Conservation (phyloP, 495 filamentous ascomycete species). For the Tuber microsphaerosporum region DNA sequence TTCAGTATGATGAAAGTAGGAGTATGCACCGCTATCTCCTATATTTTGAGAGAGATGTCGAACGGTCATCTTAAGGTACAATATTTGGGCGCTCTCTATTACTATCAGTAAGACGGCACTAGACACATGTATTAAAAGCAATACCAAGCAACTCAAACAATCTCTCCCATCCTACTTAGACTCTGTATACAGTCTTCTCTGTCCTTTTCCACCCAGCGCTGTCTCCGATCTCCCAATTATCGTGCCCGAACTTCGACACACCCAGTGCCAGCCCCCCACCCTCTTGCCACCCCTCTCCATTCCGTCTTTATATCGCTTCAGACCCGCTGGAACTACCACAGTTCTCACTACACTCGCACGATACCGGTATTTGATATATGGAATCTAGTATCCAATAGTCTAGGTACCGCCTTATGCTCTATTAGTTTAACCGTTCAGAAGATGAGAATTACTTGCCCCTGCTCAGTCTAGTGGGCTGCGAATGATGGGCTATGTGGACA, state of each 20-base stretch:
- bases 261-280: not conserved
- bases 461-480: not conserved
- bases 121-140: too few relatives aligned
- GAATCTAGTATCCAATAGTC: not conserved
- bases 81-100: too few relatives aligned
- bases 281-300: not conserved
- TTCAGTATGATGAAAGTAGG: too few relatives aligned
- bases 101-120: too few relatives aligned
- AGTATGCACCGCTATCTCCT: too few relatives aligned
- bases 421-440: not conserved
- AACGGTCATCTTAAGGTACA: too few relatives aligned
- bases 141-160: too few relatives aligned
- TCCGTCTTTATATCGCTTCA: not conserved
- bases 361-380: not conserved
- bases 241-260: not conserved
- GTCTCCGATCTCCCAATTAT: too few relatives aligned
- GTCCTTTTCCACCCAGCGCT: too few relatives aligned
- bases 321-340: not conserved
- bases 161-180: too few relatives aligned
- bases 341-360: not conserved
- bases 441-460: not conserved
- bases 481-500: not conserved
- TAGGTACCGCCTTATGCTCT: not conserved
- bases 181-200: too few relatives aligned
- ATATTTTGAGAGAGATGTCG: too few relatives aligned